Evolutionary conservation across 176 grass and related monocot genomes (phyloP).

Genomic region (Alloteropsis semialata): DNA sequence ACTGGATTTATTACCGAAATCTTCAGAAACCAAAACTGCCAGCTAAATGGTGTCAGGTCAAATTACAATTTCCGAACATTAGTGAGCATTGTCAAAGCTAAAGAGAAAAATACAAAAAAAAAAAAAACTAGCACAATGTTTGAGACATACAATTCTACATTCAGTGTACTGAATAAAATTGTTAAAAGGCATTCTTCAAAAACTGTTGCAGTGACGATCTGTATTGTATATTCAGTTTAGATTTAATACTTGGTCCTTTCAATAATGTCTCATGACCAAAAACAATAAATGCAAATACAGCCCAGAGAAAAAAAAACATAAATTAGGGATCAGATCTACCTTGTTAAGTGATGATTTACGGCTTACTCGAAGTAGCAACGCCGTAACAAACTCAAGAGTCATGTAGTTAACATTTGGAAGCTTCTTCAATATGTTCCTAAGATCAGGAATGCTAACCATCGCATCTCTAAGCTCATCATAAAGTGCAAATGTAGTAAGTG

Average conservation of each 20-base stretch:
- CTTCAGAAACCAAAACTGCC: background rate
- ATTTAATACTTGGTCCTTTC: background rate
- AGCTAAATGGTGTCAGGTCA: background rate
- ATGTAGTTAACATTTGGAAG: conserved; percentile 97
- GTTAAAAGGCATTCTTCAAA: background rate
- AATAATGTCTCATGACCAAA: background rate
- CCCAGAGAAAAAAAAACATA: background rate
- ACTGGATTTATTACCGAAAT: background rate
- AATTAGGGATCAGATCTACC: conserved; percentile 45
- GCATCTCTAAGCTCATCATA: conserved; percentile 86
- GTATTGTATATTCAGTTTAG: conserved; percentile 1
- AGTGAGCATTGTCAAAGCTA: background rate
- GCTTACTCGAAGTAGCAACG: conserved; percentile 83
- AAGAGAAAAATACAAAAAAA: background rate
- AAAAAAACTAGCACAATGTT: background rate
- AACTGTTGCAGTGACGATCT: background rate
- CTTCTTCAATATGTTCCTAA: conserved; percentile 95
- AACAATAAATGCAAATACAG: background rate
- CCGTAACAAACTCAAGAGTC: conserved; percentile 92
- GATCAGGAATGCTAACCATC: conserved; percentile 74
- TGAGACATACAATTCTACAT: background rate
- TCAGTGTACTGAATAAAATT: background rate
- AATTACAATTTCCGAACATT: conserved; percentile 1
- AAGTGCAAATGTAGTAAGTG: conserved; percentile 73
- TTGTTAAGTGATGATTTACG: conserved; percentile 93